phyloP scores from a whole-genome alignment of 1,139 yeast genomes.

The Taphrina pruni region DNA sequence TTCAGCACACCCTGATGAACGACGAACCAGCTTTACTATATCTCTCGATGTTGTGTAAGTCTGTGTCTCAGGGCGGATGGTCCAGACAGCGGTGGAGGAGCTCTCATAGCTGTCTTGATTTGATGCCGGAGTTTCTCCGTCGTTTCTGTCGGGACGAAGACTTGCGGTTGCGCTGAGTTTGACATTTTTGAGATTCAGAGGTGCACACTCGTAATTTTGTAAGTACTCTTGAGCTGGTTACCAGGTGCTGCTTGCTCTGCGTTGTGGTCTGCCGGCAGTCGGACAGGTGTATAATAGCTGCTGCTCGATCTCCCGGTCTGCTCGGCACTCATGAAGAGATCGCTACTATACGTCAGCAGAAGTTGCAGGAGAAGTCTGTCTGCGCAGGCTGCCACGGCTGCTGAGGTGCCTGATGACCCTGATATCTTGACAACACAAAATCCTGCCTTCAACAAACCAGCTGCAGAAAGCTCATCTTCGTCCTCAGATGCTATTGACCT shows the following conservation, averaged over 20 bases:
- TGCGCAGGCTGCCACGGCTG: constrained; percentile 17
- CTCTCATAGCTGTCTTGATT: background rate
- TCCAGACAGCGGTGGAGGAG: background rate
- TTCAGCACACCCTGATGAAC: background rate
- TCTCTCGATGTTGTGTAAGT: background rate
- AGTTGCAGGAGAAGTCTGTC: constrained; percentile 12
- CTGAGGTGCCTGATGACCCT: constrained; percentile 37
- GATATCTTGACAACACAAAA: constrained; percentile 36
- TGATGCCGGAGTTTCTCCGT: background rate
- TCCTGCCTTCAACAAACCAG: constrained; percentile 16
- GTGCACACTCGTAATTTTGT: constrained; percentile 5
- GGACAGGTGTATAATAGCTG: background rate
- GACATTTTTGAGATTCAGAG: background rate
- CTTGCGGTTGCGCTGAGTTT: background rate
- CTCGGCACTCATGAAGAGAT: constrained; percentile 21
- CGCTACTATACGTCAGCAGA: constrained; percentile 11
- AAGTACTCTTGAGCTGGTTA: background rate
- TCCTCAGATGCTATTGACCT: background rate
- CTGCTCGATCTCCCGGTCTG: background rate
- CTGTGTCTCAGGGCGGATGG: background rate
- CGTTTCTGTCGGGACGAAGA: background rate
- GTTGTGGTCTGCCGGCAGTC: too few relatives aligned
- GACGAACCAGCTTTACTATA: too few relatives aligned
- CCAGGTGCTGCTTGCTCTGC: too few relatives aligned
- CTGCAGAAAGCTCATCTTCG: background rate